Evolutionary conservation across 495 filamentous ascomycete species (phyloP), one percentile per base, ranked within the genome.

Genomic region (Apiosordaria backusii): DNA sequence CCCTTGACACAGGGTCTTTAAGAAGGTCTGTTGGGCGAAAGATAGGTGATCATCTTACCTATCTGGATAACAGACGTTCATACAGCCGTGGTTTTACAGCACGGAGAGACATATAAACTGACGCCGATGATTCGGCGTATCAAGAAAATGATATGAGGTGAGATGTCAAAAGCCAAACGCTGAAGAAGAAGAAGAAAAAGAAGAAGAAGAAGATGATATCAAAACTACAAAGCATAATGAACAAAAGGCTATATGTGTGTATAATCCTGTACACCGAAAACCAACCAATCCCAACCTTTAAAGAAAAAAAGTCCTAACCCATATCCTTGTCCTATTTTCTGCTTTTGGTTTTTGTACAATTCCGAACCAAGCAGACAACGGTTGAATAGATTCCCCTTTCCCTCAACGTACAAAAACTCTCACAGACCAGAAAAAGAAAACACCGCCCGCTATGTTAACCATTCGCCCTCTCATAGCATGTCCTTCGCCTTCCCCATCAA

Each of bases 121-220:
- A n/a, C n/a, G n/a, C n/a, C n/a, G n/a, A n/a, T n/a, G n/a, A n/a
- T n/a, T n/a, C n/a, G n/a, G n/a, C n/a, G n/a, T n/a, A n/a, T n/a
- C n/a, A n/a, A n/a, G n/a, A n/a, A n/a, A 29, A 29, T 16, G 16
- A 53, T 4, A 53, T 18, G 53, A 55, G 19, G 22, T 55, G 53
- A 23, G 23, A 57, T 0, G 23, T 22, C 22, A 27, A 60, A 4
- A 60, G 24, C 26, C 26, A 60, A 59, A 59, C 18, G 15, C n/a
- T 5, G 15, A 23, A 23, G 15, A 59, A 58, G 22, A 57, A 57
- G 6, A 57, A 57, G 21, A 57, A 58, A 59, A 59, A 1, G 23
- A 60, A 60, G 26, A 35, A 60, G 24, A 60, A 60, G 23, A 60
- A 23, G 26, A 25, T 16, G 24, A 25, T n/a, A 60, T n/a, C 22